Evolutionary conservation across 306 rosid species (phyloP), one percentile per base, ranked within the genome.

Genomic region (Gastrolobium bilobum): DNA sequence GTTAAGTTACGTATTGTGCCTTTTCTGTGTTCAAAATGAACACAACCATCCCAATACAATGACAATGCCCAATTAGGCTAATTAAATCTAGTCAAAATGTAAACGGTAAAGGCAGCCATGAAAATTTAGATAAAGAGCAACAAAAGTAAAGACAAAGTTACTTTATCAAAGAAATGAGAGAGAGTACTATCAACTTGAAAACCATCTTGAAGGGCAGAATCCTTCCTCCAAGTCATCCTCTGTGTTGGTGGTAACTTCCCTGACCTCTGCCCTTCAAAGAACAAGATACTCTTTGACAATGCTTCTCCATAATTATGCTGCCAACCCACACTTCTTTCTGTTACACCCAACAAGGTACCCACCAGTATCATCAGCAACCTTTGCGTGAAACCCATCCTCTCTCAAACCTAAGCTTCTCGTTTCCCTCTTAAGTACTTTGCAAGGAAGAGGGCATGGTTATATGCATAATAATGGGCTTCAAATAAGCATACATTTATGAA

Each of bases 211-310:
- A 90, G 89, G 0, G 62, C 91, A 38, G 89, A 87, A 34, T 87
- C 86, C 26, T 75, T 86, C 80, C 90, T 86, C 91, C 90, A 87
- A 42, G 57, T 70, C 77, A 90, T 68, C 15, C 94, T 86, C 46
- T 88, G 94, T 5, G 59, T 31, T 44, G 88, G 56, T 65, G 87
- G 90, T 6, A 89, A 46, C 68, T 84, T 89, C 39, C 90, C 90
- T 51, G 88, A 89, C 61, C 90, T 87, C 47, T 84, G 87, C 15
- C 90, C 92, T 81, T 87, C 90, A 75, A 87, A 87, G 76, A 89
- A 89, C 83, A 85, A 75, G 2, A 89, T 89, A 65, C 88, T 82
- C 72, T 89, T 89, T 11, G 80, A 13, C 68, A 87, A 78, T 9
- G 93, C 90, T 7, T 85, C 89, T 6, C 78, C 90, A 68, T 87